A percentile compares a stretch with the other conserved stretches of the same genome.
Evolutionary conservation across 768 basidiomycete genomes (phyloP).

Genomic region (Xerocomus potaroensis): DNA sequence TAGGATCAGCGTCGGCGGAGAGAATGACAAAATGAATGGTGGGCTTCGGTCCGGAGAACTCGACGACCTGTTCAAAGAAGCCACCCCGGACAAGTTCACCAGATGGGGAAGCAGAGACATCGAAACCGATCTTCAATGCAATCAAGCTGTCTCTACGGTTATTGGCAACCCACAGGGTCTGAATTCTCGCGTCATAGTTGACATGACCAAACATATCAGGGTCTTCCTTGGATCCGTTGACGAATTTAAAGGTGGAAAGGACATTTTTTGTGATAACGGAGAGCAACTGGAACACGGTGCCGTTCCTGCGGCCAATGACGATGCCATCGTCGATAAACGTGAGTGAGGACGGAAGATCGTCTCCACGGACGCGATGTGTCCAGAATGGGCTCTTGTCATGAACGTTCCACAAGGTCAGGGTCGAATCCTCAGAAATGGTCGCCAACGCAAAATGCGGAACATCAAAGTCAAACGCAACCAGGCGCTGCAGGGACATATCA

Average conservation of each 20-base stretch:
- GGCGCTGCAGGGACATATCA: conserved; percentile 44
- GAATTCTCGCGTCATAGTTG: conserved; percentile 79
- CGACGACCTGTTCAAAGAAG: conserved; percentile 77
- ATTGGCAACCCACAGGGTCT: conserved; percentile 86
- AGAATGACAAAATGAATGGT: conserved; percentile 89
- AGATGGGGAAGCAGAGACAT: conserved; percentile 48
- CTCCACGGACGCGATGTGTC: conserved; percentile 71
- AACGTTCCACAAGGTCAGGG: conserved; percentile 77
- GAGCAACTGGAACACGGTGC: conserved; percentile 79
- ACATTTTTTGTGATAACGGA: conserved; percentile 70
- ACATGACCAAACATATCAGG: conserved; percentile 86
- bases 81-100: conserved; percentile 61
- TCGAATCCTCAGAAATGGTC: conserved; percentile 79
- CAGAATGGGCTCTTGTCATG: conserved; percentile 73
- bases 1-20: conserved; percentile 78
- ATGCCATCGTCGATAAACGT: conserved; percentile 86
- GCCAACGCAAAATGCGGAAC: conserved; percentile 72
- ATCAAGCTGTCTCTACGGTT: conserved; percentile 81
- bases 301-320: conserved; percentile 77
- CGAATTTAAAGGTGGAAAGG: conserved; percentile 75
- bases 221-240: conserved; percentile 66
- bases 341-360: conserved; percentile 77
- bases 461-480: conserved; percentile 85
- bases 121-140: conserved; percentile 70
- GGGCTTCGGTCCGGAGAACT: conserved; percentile 79